phyloP scores from a whole-genome alignment of 345 rosid species.

The Eutrema heterophyllum region DNA sequence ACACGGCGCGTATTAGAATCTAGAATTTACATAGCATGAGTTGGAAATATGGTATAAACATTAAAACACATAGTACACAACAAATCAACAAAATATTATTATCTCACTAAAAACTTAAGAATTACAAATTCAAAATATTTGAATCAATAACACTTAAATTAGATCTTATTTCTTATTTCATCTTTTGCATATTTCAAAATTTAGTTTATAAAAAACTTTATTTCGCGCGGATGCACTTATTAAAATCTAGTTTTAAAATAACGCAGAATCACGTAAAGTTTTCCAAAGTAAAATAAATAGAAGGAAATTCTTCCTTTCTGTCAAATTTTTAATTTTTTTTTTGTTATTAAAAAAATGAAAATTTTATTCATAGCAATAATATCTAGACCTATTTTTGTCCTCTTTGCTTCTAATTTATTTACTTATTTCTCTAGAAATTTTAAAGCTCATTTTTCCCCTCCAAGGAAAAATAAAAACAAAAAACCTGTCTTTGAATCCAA shows the following conservation, averaged over 20 bases:
- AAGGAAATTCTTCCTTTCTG: neutral
- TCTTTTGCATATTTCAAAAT: no score
- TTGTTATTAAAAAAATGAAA: neutral
- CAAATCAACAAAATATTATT: no score
- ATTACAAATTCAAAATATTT: no score
- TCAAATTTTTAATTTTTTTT: neutral
- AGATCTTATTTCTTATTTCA: no score
- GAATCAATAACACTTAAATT: no score
- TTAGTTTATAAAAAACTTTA: no score
- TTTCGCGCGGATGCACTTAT: no score
- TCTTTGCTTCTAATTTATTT: neutral
- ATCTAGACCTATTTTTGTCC: neutral
- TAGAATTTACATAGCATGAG: no score
- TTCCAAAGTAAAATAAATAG: neutral
- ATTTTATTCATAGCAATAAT: neutral
- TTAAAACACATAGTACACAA: no score
- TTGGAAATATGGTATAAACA: no score
- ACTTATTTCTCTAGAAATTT: neutral
- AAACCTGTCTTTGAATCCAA: constrained; percentile 80
- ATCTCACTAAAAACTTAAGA: no score
- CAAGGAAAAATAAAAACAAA: constrained; percentile 20
- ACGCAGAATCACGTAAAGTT: constrained; percentile 17
- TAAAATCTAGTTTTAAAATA: neutral
- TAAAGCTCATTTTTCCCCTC: constrained; percentile 21
- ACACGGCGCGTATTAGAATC: no score